Percentiles rank a stretch among this genome's conserved stretches.
Conservation (phyloP, 2,329 filamentous ascomycete species). For the Ceratocystis smalleyi region DNA sequence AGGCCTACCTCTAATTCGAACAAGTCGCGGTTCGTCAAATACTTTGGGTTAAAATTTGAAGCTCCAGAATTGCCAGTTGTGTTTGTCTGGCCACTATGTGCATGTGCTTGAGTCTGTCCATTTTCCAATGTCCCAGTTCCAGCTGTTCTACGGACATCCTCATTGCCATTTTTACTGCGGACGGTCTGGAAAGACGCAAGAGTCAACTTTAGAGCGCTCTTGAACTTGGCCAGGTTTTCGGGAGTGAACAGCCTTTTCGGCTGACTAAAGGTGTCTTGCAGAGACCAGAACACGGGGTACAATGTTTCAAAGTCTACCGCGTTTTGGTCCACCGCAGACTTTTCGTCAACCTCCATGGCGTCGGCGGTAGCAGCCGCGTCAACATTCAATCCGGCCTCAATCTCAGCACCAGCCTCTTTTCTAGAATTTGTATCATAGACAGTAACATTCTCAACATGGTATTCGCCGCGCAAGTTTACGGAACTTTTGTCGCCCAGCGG, state of each 20-base stretch:
- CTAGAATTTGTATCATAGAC: conserved; percentile 50
- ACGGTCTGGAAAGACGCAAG: conserved; percentile 40
- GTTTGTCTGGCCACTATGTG: neutral
- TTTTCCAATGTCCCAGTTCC: neutral
- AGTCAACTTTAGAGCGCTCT: conserved; percentile 54
- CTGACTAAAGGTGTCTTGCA: conserved; percentile 84
- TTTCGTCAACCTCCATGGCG: conserved; percentile 50
- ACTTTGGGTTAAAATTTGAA: conserved; percentile 75
- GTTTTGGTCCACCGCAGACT: conserved; percentile 27
- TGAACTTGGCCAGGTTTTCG: conserved; percentile 64
- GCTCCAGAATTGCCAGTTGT: neutral
- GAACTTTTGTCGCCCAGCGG: conserved; percentile 93
- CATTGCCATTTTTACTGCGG: conserved; percentile 31
- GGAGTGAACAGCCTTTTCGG: conserved; percentile 67
- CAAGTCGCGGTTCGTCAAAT: conserved; percentile 88
- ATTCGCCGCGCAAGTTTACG: conserved; percentile 90
- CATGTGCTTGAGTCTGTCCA: neutral
- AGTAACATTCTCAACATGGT: conserved; percentile 88
- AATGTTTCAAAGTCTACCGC: conserved; percentile 47
- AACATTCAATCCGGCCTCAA: conserved; percentile 18
- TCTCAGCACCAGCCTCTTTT: conserved; percentile 18
- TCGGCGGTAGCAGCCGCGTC: conserved; percentile 24
- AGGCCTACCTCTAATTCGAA: conserved; percentile 74
- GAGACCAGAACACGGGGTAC: conserved; percentile 85
- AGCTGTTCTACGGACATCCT: conserved; percentile 31